A percentile compares a stretch with the other conserved stretches of the same genome.
Conservation (phyloP, 106 monocot species). For the Allium sativum region DNA sequence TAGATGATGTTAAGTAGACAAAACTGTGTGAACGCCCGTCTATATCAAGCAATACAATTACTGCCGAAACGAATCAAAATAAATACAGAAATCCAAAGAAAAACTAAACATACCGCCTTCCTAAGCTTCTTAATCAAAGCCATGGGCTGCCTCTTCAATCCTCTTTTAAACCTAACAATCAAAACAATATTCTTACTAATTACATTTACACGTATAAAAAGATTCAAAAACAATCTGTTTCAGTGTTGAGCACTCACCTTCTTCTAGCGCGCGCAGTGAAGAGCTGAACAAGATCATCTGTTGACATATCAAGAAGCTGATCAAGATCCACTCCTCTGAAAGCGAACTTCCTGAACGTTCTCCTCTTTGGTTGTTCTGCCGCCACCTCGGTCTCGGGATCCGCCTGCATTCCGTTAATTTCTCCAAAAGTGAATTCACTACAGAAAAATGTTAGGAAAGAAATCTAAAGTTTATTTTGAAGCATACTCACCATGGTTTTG, state of each 20-base stretch:
- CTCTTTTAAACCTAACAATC: conserved; percentile 50
- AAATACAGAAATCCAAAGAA: not conserved
- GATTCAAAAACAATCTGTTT: too few relatives aligned
- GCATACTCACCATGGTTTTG: not conserved
- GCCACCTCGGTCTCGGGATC: conserved; percentile 32
- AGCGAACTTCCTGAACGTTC: conserved; percentile 71
- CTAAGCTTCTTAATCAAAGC: conserved; percentile 87
- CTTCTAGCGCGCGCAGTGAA: conserved; percentile 63
- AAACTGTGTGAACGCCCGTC: not conserved
- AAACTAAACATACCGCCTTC: conserved; percentile 49
- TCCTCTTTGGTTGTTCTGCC: conserved; percentile 54
- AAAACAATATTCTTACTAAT: not conserved
- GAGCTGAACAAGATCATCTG: conserved; percentile 75
- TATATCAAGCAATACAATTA: not conserved
- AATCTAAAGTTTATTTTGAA: too few relatives aligned
- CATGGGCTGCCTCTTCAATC: conserved; percentile 87
- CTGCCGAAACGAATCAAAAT: not conserved
- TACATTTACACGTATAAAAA: too few relatives aligned
- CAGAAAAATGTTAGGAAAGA: too few relatives aligned
- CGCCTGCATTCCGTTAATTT: conserved; percentile 13
- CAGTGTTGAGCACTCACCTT: conserved; percentile 20
- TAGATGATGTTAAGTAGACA: not conserved
- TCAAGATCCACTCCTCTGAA: conserved; percentile 76
- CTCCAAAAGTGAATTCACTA: too few relatives aligned
- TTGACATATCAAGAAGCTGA: conserved; percentile 67